Conservation (phyloP, 768 basidiomycete species). For the Tylopilus subfusipes region DNA sequence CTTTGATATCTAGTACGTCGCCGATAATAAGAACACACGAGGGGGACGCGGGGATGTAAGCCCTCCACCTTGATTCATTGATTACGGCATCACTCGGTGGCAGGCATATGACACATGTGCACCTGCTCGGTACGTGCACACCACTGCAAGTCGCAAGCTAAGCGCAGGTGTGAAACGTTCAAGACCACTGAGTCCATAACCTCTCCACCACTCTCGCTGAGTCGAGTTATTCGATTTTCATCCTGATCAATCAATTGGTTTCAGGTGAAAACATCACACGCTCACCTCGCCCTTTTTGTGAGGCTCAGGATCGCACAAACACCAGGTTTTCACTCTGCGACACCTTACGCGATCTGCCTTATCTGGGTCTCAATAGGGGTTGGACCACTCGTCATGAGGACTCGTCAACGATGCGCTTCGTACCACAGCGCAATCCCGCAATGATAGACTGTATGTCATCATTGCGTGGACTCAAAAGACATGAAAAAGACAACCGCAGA, state of each 20-base stretch:
- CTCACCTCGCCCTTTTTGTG: neutral
- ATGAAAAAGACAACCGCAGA: neutral
- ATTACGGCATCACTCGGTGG: slow-evolving; percentile 7
- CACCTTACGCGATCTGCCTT: neutral
- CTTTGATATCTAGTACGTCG: slow-evolving; percentile 1
- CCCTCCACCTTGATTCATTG: slow-evolving; percentile 1
- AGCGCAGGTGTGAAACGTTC: neutral
- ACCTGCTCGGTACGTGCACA: neutral
- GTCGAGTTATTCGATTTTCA: neutral
- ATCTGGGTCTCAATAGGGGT: neutral
- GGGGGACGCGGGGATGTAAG: slow-evolving; percentile 9
- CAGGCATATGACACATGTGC: slow-evolving; percentile 3
- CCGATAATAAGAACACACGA: slow-evolving; percentile 4
- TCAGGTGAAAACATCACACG: neutral
- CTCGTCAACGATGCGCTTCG: neutral
- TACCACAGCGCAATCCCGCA: neutral
- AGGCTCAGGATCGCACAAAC: neutral
- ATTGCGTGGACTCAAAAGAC: neutral
- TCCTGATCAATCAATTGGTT: neutral
- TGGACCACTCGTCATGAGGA: neutral
- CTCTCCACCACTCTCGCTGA: neutral
- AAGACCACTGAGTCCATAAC: neutral
- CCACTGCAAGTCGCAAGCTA: neutral
- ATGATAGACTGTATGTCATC: neutral
- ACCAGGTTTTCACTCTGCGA: neutral